These are phyloP conservation scores for Termitomyces sp. DNA, from an alignment of 768 basidiomycete genomes.

Conservation along the genomic window DNA sequence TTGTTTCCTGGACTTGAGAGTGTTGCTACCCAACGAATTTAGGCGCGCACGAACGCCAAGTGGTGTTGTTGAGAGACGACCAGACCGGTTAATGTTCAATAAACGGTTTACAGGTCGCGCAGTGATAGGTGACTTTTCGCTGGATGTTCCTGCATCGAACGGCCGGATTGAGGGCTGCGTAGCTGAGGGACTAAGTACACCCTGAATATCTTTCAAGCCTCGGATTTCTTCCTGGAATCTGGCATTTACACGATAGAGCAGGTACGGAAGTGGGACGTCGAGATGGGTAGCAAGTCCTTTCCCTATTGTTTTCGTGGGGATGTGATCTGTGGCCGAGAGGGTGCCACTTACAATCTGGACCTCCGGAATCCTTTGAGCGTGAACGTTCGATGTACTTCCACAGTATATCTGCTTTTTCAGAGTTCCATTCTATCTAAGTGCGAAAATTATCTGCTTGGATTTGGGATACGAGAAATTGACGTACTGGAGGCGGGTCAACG, in stretches of 20 bases:
- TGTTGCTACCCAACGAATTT: slow-evolving; percentile 60
- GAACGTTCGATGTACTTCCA: slow-evolving; percentile 87
- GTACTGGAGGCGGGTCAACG: slow-evolving; percentile 65
- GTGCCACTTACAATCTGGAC: slow-evolving; percentile 68
- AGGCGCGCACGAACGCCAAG: slow-evolving; percentile 68
- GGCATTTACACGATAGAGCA: slow-evolving; percentile 79
- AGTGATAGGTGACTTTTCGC: slow-evolving; percentile 26
- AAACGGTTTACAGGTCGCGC: slow-evolving; percentile 27
- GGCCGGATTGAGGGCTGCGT: slow-evolving; percentile 31
- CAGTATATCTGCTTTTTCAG: slow-evolving; percentile 79
- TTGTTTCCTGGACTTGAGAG: slow-evolving; percentile 50
- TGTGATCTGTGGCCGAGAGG: slow-evolving; percentile 1
- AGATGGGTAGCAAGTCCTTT: slow-evolving; percentile 79
- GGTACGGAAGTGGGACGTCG: slow-evolving; percentile 78
- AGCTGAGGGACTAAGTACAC: slow-evolving; percentile 49
- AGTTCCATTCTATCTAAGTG: slow-evolving; percentile 76
- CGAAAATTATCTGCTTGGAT: slow-evolving; percentile 9
- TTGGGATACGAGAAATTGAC: slow-evolving; percentile 21
- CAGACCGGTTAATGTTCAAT: slow-evolving; percentile 33
- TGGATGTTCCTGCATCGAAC: slow-evolving; percentile 19
- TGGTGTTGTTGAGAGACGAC: slow-evolving; percentile 45
- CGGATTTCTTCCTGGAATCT: slow-evolving; percentile 85
- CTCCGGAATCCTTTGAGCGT: slow-evolving; percentile 65
- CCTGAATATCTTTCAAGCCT: slow-evolving; percentile 69
- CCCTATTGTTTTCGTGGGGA: slow-evolving; percentile 44